Evolutionary conservation across 2,329 filamentous ascomycete genomes (phyloP).

Genomic region (Claviceps paspali): DNA sequence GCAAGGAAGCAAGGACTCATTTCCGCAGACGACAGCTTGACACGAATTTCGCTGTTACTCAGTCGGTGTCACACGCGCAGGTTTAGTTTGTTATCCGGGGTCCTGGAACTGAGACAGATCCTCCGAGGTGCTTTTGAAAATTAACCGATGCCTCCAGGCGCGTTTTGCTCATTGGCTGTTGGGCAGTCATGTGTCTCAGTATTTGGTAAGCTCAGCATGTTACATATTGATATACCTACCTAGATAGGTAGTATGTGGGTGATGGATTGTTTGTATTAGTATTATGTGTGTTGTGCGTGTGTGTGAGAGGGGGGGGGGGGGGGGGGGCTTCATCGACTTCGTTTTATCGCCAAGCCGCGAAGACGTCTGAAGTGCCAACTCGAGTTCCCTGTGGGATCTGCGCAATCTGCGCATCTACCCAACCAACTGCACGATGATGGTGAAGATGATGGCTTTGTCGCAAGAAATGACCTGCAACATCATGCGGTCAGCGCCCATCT

Average conservation of each 20-base stretch:
- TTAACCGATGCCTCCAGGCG: neutral
- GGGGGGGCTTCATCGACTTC: too few species aligned
- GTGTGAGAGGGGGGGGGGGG: too few species aligned
- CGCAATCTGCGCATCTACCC: too few species aligned
- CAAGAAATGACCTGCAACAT: neutral
- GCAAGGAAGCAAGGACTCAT: neutral
- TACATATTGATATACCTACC: neutral
- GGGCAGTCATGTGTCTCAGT: neutral
- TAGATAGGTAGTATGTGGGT: neutral
- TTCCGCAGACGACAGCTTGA: neutral
- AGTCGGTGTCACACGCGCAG: neutral
- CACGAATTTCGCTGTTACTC: neutral
- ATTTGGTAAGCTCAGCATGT: neutral
- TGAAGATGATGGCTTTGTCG: neutral
- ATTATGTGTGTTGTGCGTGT: too few species aligned
- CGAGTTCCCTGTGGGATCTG: neutral
- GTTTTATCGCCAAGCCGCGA: too few species aligned
- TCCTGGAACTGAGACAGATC: neutral
- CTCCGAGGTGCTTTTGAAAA: neutral
- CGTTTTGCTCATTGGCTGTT: neutral
- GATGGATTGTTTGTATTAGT: too few species aligned
- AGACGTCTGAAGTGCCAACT: neutral
- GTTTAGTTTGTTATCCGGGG: neutral
- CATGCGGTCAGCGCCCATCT: neutral
- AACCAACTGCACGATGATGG: neutral